Base-by-base conservation (phyloP, 805 yeast species). In the Candida railenensis region DNA sequence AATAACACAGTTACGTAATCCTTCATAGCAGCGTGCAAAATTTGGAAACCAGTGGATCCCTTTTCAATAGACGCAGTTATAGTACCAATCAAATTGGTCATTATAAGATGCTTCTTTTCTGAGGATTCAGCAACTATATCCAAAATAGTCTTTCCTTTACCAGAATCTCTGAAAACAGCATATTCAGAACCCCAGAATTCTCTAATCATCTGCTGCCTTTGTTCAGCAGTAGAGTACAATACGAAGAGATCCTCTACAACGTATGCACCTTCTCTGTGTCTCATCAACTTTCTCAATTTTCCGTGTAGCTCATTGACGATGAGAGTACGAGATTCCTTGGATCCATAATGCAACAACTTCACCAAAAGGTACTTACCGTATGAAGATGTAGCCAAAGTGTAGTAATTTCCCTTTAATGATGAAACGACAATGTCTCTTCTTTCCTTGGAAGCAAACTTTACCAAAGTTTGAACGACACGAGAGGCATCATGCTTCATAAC, bases 111-210 rank as follows among this genome's bases (percentile, higher is more conserved):
- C 64, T 87, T 81, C 76, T 88, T 89, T 62, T 91, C 97, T 15
- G 86, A 78, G 51, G 82, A 77, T 53, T 82, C 89, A 15, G 64
- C 65, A 48, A 85, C 76, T 37, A 87, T 81, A 43, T 89, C 91
- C 48, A 77, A 72, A 44, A 92, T 78, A 12, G 78, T 70, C 59
- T 82, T 76, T 39, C 77, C 78, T 50, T 78, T 76, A 38, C 87
- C 90, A 9, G 83, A 74, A 44, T 89, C 92, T 65, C 80, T 83
- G 73, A 92, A 92, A 11, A 89, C 83, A 18, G 97, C 97, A 64
- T 86, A 92, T 69, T 89, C 96, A 11, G 96, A 80, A 45, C 98
- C 99, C 89, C 96, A 92, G 63, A 92, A 92, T 70, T 92, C 99
- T 67, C 94, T 82, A 54, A 92, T 82, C 87, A 92, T 91, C 68